Conservation (phyloP, 805 yeast species). For the Debaryomyces hansenii region DNA sequence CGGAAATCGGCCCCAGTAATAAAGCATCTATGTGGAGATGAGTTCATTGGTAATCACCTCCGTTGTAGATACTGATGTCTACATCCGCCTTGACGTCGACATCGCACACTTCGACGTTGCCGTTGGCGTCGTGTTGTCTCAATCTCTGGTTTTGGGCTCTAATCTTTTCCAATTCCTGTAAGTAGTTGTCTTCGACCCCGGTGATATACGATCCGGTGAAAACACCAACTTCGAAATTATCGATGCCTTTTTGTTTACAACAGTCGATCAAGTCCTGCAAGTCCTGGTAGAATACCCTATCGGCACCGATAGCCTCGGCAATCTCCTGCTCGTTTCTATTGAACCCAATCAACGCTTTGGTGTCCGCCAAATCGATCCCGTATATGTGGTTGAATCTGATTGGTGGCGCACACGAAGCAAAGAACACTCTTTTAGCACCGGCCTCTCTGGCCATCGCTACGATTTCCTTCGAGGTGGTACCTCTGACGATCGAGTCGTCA, state of each 20-base stretch:
- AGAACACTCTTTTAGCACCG: conserved; percentile 91
- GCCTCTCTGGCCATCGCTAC: conserved; percentile 99
- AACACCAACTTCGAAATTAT: conserved; percentile 90
- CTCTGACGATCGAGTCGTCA: conserved; percentile 96
- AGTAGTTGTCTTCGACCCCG: conserved; percentile 84
- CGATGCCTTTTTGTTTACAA: conserved; percentile 54
- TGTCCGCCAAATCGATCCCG: conserved; percentile 96
- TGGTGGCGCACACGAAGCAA: conserved; percentile 98
- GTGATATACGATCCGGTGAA: conserved; percentile 94
- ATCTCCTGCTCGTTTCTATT: conserved; percentile 73
- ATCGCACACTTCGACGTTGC: conserved; percentile 42
- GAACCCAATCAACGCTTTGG: conserved; percentile 89
- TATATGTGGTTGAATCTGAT: conserved; percentile 93
- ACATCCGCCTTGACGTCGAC: conserved; percentile 78
- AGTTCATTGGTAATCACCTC: conserved; percentile 46
- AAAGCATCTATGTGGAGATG: no score
- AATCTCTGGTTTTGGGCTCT: conserved; percentile 72
- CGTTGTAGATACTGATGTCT: conserved; percentile 56
- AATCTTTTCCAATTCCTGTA: conserved; percentile 77
- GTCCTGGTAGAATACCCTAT: conserved; percentile 84
- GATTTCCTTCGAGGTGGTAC: conserved; percentile 95
- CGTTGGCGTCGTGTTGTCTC: conserved; percentile 38
- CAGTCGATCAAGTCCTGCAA: conserved; percentile 81
- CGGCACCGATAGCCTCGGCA: conserved; percentile 81
- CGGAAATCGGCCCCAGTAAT: no score